Evolutionary conservation across 2,329 filamentous ascomycete species (phyloP).

Genomic region (Aspergillaceae sp.): DNA sequence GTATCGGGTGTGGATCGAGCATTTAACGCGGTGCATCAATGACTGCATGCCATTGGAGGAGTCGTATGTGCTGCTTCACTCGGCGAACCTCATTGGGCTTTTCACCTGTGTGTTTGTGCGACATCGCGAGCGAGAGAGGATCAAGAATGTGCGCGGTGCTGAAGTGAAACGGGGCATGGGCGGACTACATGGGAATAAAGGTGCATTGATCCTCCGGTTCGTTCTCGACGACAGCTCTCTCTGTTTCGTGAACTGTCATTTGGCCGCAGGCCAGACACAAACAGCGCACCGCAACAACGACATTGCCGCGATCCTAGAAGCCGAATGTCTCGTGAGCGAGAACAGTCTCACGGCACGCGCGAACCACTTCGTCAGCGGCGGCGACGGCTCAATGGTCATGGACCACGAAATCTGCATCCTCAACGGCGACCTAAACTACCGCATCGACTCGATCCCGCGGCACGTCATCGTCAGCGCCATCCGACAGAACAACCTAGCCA

Average conservation of each 20-base stretch:
- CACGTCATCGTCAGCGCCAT: constrained; percentile 85
- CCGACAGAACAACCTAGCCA: constrained; percentile 67
- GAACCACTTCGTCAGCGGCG: constrained; percentile 80
- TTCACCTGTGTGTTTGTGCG: constrained; percentile 97
- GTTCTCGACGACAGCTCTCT: constrained; percentile 86
- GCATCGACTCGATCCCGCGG: constrained; percentile 92
- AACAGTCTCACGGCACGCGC: constrained; percentile 57
- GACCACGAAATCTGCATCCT: constrained; percentile 97
- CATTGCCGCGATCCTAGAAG: constrained; percentile 79
- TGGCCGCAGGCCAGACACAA: constrained; percentile 86
- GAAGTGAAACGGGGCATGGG: constrained; percentile 96
- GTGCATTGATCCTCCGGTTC: constrained; percentile 85
- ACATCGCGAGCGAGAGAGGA: constrained; percentile 63
- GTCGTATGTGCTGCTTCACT: constrained; percentile 78
- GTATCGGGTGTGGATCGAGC: constrained; percentile 93
- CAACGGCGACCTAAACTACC: constrained; percentile 95
- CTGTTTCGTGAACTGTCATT: constrained; percentile 95
- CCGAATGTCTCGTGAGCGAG: constrained; percentile 63
- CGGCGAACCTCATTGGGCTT: constrained; percentile 79
- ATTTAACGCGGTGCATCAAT: constrained; percentile 71
- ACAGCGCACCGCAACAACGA: constrained; percentile 90
- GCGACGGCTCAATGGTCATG: constrained; percentile 86
- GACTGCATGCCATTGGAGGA: constrained; percentile 70
- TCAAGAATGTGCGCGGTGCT: constrained; percentile 66
- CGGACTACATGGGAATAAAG: constrained; percentile 92